These are phyloP conservation scores for Lachnellula cervina DNA, from an alignment of 2,329 filamentous ascomycete species.

Conservation along the genomic window DNA sequence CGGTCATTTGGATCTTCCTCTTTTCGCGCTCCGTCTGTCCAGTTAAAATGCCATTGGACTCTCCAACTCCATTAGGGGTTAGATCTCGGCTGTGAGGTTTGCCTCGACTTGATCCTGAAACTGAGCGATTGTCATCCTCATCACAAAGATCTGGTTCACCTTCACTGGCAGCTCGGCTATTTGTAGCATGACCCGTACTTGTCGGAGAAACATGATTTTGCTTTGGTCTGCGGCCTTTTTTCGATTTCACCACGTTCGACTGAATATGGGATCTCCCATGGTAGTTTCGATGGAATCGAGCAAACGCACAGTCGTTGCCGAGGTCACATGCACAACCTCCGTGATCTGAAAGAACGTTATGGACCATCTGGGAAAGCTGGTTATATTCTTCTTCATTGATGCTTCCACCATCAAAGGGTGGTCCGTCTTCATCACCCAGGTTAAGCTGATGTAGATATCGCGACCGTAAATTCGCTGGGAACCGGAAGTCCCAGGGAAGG, in stretches of 20 bases:
- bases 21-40: slow-evolving; percentile 64
- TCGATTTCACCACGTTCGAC: slow-evolving; percentile 32
- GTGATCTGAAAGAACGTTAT: slow-evolving; percentile 68
- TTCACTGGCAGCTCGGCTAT: slow-evolving; percentile 61
- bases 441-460: slow-evolving; percentile 57
- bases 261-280: slow-evolving; percentile 45
- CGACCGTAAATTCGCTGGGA: slow-evolving; percentile 48
- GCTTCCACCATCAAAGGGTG: slow-evolving; percentile 24
- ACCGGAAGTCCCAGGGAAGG: slow-evolving; percentile 63
- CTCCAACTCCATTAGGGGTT: slow-evolving; percentile 53
- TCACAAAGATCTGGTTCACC: slow-evolving; percentile 50
- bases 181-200: slow-evolving; percentile 56
- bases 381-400: slow-evolving; percentile 54
- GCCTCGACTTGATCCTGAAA: slow-evolving; percentile 50
- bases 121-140: slow-evolving; percentile 49
- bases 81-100: slow-evolving; percentile 64
- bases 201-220: slow-evolving; percentile 53
- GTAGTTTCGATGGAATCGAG: slow-evolving; percentile 57
- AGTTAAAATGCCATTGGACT: slow-evolving; percentile 46
- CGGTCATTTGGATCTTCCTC: slow-evolving; percentile 61
- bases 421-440: slow-evolving; percentile 54
- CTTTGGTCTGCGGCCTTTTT: slow-evolving; percentile 44
- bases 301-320: slow-evolving; percentile 58
- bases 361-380: slow-evolving; percentile 59
- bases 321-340: slow-evolving; percentile 73